phyloP scores from a whole-genome alignment of 2,329 filamentous ascomycete species.

The Akanthomyces lecanii region DNA sequence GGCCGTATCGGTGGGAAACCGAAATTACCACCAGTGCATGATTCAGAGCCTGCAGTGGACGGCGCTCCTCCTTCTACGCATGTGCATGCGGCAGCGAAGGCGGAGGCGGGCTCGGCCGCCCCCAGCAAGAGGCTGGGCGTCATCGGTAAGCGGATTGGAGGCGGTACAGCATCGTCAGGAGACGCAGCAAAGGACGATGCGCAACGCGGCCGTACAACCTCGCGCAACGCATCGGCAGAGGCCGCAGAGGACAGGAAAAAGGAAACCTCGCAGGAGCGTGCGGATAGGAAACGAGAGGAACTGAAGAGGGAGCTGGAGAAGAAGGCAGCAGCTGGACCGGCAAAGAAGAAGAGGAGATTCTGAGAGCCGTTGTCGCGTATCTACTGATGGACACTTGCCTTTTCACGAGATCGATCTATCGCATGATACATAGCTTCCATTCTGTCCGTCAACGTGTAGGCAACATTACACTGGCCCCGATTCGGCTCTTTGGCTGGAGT shows the following conservation, averaged over 20 bases:
- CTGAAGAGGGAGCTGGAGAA: slow-evolving; percentile 51
- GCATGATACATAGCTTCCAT: not conserved
- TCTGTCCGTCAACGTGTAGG: not conserved
- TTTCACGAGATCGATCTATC: not conserved
- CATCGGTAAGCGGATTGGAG: slow-evolving; percentile 30
- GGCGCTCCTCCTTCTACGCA: slow-evolving; percentile 8
- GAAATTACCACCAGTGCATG: slow-evolving; percentile 21
- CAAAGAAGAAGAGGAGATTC: slow-evolving; percentile 54
- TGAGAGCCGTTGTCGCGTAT: slow-evolving; percentile 24
- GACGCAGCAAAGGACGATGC: slow-evolving; percentile 17
- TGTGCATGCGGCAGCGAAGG: slow-evolving; percentile 19
- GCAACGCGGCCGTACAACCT: slow-evolving; percentile 23
- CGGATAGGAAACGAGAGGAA: slow-evolving; percentile 48
- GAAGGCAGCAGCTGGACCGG: slow-evolving; percentile 46
- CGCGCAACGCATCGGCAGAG: slow-evolving; percentile 21
- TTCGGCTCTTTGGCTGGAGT: not conserved
- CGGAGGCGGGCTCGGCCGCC: slow-evolving; percentile 5
- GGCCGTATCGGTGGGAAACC: slow-evolving; percentile 37
- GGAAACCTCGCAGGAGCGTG: slow-evolving; percentile 43
- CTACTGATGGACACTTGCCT: not conserved
- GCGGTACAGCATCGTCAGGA: slow-evolving; percentile 4
- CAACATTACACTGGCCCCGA: not conserved
- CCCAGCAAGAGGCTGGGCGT: slow-evolving; percentile 28
- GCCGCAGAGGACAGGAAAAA: slow-evolving; percentile 30
- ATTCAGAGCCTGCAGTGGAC: slow-evolving; percentile 13